These are phyloP conservation scores for Sporothrix luriei DNA, from an alignment of 2,329 filamentous ascomycete genomes.

Conservation along the genomic window DNA sequence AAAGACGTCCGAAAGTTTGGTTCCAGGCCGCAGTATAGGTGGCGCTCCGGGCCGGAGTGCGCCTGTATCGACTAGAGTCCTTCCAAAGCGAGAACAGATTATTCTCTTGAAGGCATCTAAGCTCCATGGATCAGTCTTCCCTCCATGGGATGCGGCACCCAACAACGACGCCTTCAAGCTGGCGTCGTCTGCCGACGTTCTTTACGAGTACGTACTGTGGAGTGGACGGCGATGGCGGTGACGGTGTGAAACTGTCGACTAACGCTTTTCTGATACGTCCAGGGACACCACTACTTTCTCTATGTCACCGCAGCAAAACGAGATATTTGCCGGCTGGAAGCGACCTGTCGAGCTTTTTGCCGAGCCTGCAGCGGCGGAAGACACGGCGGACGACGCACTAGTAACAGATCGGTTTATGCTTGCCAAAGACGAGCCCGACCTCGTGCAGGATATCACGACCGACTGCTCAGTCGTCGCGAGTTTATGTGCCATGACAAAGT, in stretches of 20 bases:
- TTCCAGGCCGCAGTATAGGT: background rate
- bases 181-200: conserved; percentile 47
- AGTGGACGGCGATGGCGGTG: too few relatives aligned
- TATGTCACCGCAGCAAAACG: conserved; percentile 72
- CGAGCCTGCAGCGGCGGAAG: conserved; percentile 36
- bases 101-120: conserved; percentile 76
- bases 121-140: conserved; percentile 80
- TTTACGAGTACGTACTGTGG: conserved; percentile 63
- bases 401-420: conserved; percentile 38
- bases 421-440: conserved; percentile 64
- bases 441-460: conserved; percentile 93
- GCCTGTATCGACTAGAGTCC: conserved; percentile 57
- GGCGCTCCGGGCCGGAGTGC: conserved; percentile 34
- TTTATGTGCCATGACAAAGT: conserved; percentile 76
- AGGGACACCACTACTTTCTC: conserved; percentile 71
- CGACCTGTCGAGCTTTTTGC: conserved; percentile 70
- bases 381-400: conserved; percentile 14
- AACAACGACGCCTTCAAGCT: conserved; percentile 62
- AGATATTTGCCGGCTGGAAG: conserved; percentile 83
- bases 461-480: conserved; percentile 98
- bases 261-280: conserved; percentile 14
- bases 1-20: background rate
- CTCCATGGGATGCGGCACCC: conserved; percentile 75
- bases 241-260: too few relatives aligned
- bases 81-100: conserved; percentile 72